Conservation (phyloP, 2,329 filamentous ascomycete species). For the Cladosporium austrohemisphaericum region DNA sequence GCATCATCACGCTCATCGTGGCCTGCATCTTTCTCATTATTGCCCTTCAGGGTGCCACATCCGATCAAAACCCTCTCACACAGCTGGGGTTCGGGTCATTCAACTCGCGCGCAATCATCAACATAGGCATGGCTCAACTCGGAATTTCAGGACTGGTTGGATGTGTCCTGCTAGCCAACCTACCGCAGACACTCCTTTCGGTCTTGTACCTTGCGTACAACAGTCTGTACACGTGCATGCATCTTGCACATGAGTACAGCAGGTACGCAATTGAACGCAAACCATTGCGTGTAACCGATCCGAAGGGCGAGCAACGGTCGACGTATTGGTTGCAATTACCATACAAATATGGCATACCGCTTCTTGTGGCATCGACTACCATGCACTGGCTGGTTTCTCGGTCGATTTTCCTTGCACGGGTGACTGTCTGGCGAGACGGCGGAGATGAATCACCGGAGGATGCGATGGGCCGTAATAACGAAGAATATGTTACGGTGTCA, state of each 20-base stretch:
- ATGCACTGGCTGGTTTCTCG: slow-evolving; percentile 47
- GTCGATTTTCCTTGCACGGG: slow-evolving; percentile 39
- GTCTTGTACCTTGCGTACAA: slow-evolving; percentile 47
- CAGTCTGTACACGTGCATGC: slow-evolving; percentile 45
- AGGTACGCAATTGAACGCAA: slow-evolving; percentile 33
- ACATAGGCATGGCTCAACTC: no score
- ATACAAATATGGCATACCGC: slow-evolving; percentile 36
- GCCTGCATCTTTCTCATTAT: no score
- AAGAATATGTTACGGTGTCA: neutral
- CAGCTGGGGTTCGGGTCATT: no score
- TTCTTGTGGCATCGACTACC: slow-evolving; percentile 29
- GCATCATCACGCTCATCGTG: no score
- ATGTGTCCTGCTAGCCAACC: slow-evolving; percentile 42
- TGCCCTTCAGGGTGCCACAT: no score
- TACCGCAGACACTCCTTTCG: slow-evolving; percentile 46
- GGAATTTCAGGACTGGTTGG: neutral
- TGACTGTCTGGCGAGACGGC: neutral
- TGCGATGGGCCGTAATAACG: neutral
- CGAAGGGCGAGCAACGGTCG: slow-evolving; percentile 35
- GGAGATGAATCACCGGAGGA: neutral
- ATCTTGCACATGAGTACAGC: slow-evolving; percentile 47
- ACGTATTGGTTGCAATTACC: slow-evolving; percentile 43
- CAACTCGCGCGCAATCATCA: no score
- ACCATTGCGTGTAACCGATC: slow-evolving; percentile 37
- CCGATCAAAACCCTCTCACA: no score